These are phyloP conservation scores for Centella asiatica DNA, from an alignment of 129 eudicot genomes.

Conservation along the genomic window DNA sequence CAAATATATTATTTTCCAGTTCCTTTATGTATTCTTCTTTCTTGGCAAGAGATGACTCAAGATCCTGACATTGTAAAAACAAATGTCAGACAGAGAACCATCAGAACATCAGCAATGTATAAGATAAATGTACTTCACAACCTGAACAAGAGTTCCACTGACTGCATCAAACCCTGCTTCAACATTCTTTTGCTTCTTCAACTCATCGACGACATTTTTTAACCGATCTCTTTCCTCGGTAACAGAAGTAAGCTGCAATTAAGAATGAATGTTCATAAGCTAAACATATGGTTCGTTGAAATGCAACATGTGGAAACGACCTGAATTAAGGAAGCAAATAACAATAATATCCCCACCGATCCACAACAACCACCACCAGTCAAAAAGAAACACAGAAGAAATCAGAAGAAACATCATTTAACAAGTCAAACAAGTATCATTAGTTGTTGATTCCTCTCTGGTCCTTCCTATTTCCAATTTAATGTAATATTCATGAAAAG, in stretches of 20 bases:
- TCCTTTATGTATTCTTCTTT: slow-evolving; percentile 61
- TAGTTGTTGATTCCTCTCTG: not conserved
- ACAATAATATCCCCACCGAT: too few species aligned
- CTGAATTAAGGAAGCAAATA: not conserved
- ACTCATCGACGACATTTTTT: slow-evolving; percentile 32
- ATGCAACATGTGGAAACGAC: not conserved
- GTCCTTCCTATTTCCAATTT: not conserved
- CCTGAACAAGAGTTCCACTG: slow-evolving; percentile 43
- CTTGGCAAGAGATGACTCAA: slow-evolving; percentile 62
- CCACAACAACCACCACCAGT: too few species aligned
- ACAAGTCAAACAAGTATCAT: not conserved
- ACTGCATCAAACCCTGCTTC: slow-evolving; percentile 39
- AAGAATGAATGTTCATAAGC: not conserved
- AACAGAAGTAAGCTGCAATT: slow-evolving; percentile 61
- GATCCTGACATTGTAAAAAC: slow-evolving; percentile 45
- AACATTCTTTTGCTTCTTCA: slow-evolving; percentile 42
- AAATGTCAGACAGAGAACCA: slow-evolving; percentile 16
- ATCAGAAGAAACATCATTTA: not conserved
- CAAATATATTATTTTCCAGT: slow-evolving; percentile 51
- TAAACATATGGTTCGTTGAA: not conserved
- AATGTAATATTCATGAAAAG: too few species aligned
- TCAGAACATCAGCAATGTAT: slow-evolving; percentile 8
- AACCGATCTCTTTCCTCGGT: slow-evolving; percentile 70
- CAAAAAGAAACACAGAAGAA: not conserved
- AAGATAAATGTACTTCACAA: slow-evolving; percentile 11